A percentile compares a stretch with the other conserved stretches of the same genome.
Evolutionary conservation across 2,329 filamentous ascomycete species (phyloP).

Genomic region (Pseudodiploospora longispora): DNA sequence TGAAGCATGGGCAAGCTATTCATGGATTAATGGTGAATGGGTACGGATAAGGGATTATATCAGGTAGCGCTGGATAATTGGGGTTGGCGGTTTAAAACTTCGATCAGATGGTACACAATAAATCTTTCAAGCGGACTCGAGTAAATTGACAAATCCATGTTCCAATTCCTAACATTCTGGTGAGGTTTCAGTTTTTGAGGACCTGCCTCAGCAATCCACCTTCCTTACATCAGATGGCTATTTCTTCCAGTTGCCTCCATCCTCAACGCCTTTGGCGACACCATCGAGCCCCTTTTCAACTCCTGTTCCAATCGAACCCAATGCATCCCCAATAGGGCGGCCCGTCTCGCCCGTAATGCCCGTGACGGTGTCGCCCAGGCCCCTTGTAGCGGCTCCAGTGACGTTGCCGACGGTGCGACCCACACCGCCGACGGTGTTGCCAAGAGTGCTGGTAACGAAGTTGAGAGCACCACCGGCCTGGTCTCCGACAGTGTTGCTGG

Average conservation of each 20-base stretch:
- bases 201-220: not conserved
- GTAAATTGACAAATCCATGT: not conserved
- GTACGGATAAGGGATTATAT: too few species aligned
- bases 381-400: constrained; percentile 45
- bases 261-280: constrained; percentile 46
- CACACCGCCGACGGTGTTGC: constrained; percentile 33
- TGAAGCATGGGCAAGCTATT: too few species aligned
- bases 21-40: too few species aligned
- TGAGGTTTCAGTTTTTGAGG: not conserved
- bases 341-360: constrained; percentile 45
- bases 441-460: constrained; percentile 32
- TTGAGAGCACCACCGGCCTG: constrained; percentile 27
- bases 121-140: not conserved
- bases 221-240: constrained; percentile 11
- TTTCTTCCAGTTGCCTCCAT: constrained; percentile 50
- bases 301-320: constrained; percentile 44
- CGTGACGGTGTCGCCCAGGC: constrained; percentile 47
- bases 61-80: too few species aligned
- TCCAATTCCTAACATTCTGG: not conserved
- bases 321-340: constrained; percentile 46
- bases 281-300: constrained; percentile 41
- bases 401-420: constrained; percentile 32
- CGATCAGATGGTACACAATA: too few species aligned
- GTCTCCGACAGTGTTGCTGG: constrained; percentile 17
- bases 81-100: too few species aligned